Base-by-base conservation (phyloP, 140 eudicot species). In the Eryngium alpinum region DNA sequence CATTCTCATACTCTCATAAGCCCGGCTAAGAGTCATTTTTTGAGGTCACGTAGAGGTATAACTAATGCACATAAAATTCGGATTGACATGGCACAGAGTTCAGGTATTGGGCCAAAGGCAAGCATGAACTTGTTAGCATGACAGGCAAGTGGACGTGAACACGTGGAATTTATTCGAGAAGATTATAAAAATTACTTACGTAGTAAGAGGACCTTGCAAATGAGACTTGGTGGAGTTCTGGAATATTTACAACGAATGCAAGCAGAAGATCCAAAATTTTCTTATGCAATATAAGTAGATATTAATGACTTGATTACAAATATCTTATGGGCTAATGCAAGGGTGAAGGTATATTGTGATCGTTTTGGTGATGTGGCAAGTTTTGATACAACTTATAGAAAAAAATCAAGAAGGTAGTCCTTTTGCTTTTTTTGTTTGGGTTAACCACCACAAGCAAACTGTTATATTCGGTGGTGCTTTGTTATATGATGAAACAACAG, bases 321-420 rank as follows among this genome's bases (percentile, higher is more conserved):
- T 57, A 84, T 84, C 33, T 84, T 84, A 67, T 84, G 84, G 87
- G 87, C 82, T 1, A 84, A 84, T 76, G 84, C 53, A 19, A 65
- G 71, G 25, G 80, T 80, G 87, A 75, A 80, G 33, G 43, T 77
- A 53, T 79, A 84, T 9, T 84, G 80, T 81, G 65, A 75, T 24
- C 83, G 77, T 14, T 86, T 86, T 69, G 89, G 84, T 66, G 84
- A 86, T 83, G 84, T 60, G 1, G 69, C n/a, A 15, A 21, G 28
- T 60, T 86, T 86, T 16, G 87, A 86, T 56, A 86, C 89, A 18
- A 83, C 86, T 16, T 83, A 78, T 73, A 69, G 38, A n/a, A 9
- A 80, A 77, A 28, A 75, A 80, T 12, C 76, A 65, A 17, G 77
- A 71, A 32, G 67, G 29, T 24, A 7, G 28, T 60, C 69, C 29